Evolutionary conservation across 176 grass and related monocot genomes (phyloP), one percentile per base, ranked within the genome.

Genomic region (Hordeum marinum): DNA sequence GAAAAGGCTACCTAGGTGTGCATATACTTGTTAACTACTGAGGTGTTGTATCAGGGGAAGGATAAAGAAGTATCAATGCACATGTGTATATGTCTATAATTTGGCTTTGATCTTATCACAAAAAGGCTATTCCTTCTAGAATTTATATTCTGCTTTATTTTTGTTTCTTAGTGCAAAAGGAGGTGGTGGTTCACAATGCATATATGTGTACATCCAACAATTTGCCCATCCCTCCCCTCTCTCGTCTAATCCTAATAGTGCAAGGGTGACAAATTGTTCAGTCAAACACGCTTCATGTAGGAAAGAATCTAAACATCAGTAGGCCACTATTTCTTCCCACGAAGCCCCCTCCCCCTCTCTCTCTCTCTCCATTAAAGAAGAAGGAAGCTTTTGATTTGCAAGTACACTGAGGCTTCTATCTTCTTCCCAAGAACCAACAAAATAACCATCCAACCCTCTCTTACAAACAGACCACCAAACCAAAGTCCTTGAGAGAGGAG

Each of bases 221-320:
- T 85, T 88, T 46, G 90, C 64, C 77, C 82, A 79, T 76, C 55
- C 61, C 31, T 15, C 37, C 64, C 77, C 25, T 75, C 90, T 88
- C 90, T 88, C 86, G 89, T 91, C 89, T 84, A 91, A 91, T 91
- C 89, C 76, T 68, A 91, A 84, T 70, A 91, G 81, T 91, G 69
- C 89, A 64, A 88, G 83, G 88, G 89, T 94, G 83, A 86, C 84
- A 92, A 88, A 97, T 97, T 91, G 88, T 94, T 87, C 85, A 92
- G 94, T 97, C 94, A 97, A 97, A 97, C 94, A 97, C 94, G 94
- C 89, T 92, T 94, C 94, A 92, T 90, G 87, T 84, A 90, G 92
- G 76, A 92, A 83, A 97, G 94, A 97, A 94, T 97, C 91, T 93
- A 75, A 86, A 93, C 82, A 64, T 80, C 78, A 91, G 72, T 72